phyloP scores from a whole-genome alignment of 495 filamentous ascomycete genomes.

The Xylaria curta region DNA sequence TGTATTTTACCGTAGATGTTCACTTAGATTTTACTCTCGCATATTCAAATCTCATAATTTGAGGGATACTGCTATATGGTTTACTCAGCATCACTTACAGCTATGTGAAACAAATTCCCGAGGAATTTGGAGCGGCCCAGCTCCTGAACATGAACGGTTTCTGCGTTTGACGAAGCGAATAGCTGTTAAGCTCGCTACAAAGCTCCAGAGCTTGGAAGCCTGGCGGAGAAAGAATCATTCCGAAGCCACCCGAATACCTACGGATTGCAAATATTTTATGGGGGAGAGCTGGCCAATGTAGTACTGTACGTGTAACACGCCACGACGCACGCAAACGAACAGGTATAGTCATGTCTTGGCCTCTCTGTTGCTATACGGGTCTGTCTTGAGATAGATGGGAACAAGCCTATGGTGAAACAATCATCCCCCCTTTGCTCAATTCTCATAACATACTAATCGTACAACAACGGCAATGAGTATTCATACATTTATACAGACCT shows the following conservation, averaged over 20 bases:
- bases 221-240: neutral
- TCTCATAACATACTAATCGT: neutral
- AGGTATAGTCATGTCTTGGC: neutral
- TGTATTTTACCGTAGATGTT: neutral
- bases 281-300: neutral
- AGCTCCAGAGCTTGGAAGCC: neutral
- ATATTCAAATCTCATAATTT: neutral
- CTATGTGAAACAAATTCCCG: neutral
- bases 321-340: neutral
- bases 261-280: neutral
- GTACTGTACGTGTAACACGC: constrained; percentile 1
- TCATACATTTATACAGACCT: neutral
- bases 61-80: neutral
- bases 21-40: neutral
- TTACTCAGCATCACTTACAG: neutral
- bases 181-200: neutral
- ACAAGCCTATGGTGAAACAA: neutral
- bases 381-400: neutral
- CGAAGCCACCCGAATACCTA: neutral
- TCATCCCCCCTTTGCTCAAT: neutral
- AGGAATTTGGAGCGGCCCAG: neutral
- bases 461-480: neutral
- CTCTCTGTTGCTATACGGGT: neutral
- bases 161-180: neutral
- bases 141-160: neutral